Conservation (phyloP, 257 asterid species). For the Capsicum baccatum region DNA sequence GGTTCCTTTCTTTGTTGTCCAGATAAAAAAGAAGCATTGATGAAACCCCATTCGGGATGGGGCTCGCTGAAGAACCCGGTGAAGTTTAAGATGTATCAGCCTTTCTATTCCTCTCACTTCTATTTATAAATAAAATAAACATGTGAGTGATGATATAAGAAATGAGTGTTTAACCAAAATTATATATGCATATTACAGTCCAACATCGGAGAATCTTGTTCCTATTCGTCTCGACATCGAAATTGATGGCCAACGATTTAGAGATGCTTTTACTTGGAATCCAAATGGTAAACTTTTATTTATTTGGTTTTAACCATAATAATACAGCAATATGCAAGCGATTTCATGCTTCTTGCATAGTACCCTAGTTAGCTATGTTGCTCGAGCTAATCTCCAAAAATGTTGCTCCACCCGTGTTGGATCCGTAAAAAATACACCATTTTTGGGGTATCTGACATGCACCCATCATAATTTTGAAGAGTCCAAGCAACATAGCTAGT, state of each 20-base stretch:
- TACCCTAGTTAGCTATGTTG: not conserved
- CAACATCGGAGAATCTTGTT: conserved; percentile 86
- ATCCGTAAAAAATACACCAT: no score
- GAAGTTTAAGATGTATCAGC: conserved; percentile 71
- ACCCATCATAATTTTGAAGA: no score
- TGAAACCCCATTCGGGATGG: conserved; percentile 77
- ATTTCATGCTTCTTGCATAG: not conserved
- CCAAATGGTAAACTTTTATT: conserved; percentile 64
- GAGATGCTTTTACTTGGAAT: conserved; percentile 90
- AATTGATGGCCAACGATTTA: conserved; percentile 82
- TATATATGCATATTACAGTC: conserved; percentile 51
- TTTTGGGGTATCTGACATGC: no score
- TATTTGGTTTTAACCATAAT: not conserved
- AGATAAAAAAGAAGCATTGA: conserved; percentile 28
- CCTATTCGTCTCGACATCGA: conserved; percentile 90
- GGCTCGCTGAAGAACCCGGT: conserved; percentile 76
- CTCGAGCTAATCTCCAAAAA: no score
- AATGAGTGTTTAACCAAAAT: not conserved
- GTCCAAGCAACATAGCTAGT: not conserved
- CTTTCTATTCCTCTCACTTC: not conserved
- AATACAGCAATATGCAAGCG: not conserved
- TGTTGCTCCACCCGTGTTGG: no score
- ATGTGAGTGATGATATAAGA: not conserved
- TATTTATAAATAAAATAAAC: not conserved
- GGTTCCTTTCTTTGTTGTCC: not conserved